phyloP scores from a whole-genome alignment of 192 early-diverging fungal genomes.

The Mortierella hygrophila region DNA sequence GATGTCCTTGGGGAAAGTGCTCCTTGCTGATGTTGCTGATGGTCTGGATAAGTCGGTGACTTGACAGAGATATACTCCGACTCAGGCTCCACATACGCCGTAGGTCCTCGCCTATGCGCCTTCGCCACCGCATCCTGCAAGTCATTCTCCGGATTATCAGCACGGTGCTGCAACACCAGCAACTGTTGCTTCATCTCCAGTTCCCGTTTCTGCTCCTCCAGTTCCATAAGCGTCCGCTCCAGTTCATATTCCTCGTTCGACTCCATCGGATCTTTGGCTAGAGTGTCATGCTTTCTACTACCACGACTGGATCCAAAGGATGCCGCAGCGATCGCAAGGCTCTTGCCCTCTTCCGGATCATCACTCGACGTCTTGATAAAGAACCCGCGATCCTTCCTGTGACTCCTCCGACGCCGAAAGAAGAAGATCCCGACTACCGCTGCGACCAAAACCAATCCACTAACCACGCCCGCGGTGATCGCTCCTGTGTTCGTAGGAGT shows the following conservation, averaged over 20 bases:
- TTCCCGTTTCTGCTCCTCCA: not conserved
- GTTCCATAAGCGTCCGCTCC: not conserved
- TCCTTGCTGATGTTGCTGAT: not conserved
- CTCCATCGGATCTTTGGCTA: not conserved
- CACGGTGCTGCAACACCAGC: not conserved
- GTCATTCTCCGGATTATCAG: not conserved
- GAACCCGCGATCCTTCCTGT: not conserved
- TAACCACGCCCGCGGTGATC: slow-evolving; percentile 35
- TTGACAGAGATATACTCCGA: not conserved
- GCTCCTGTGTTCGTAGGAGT: not conserved
- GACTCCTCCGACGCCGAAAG: not conserved
- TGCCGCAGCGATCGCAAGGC: not conserved
- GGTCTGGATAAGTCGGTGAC: no score
- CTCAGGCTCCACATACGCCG: not conserved
- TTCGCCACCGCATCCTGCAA: not conserved
- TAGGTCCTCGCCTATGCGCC: not conserved
- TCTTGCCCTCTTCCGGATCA: not conserved
- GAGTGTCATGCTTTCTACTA: not conserved
- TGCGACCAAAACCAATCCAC: not conserved
- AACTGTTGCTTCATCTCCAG: not conserved
- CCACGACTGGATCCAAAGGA: not conserved
- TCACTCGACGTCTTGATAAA: not conserved
- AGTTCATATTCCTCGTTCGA: not conserved
- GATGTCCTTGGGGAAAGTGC: not conserved
- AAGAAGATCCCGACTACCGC: not conserved